phyloP scores from a whole-genome alignment of 768 basidiomycete species.

The Russula earlei region DNA sequence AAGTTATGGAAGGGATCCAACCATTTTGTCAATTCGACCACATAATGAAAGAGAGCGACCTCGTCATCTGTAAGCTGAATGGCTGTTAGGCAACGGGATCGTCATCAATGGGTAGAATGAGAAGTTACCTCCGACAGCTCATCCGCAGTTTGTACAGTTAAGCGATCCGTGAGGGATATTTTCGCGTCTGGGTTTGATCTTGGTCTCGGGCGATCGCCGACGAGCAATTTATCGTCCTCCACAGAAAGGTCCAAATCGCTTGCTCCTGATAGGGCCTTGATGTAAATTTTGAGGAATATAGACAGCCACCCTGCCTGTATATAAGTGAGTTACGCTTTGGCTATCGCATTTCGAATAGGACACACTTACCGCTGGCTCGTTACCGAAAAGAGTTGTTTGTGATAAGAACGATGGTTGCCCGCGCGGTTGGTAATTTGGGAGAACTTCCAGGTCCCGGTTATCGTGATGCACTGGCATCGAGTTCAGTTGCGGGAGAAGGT shows the following conservation, averaged over 20 bases:
- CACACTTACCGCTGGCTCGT: slow-evolving; percentile 48
- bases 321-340: not conserved
- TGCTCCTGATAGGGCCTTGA: slow-evolving; percentile 65
- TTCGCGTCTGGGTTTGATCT: slow-evolving; percentile 40
- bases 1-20: slow-evolving; percentile 68
- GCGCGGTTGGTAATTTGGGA: slow-evolving; percentile 70
- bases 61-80: slow-evolving; percentile 61
- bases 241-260: slow-evolving; percentile 74
- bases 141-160: slow-evolving; percentile 39
- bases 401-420: slow-evolving; percentile 43
- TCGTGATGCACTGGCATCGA: slow-evolving; percentile 57
- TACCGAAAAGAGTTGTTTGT: slow-evolving; percentile 60
- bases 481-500: not conserved
- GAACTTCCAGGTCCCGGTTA: slow-evolving; percentile 75
- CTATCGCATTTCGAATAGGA: not conserved
- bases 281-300: slow-evolving; percentile 67
- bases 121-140: slow-evolving; percentile 44
- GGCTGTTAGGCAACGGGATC: not conserved
- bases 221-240: slow-evolving; percentile 64
- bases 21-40: slow-evolving; percentile 59
- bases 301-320: slow-evolving; percentile 46
- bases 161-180: slow-evolving; percentile 48
- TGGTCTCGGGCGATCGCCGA: slow-evolving; percentile 71
- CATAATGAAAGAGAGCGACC: slow-evolving; percentile 45
- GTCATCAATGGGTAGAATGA: slow-evolving; percentile 15